Evolutionary conservation across 257 asterid genomes (phyloP), one percentile per base, ranked within the genome.

Genomic region (Echium plantagineum): DNA sequence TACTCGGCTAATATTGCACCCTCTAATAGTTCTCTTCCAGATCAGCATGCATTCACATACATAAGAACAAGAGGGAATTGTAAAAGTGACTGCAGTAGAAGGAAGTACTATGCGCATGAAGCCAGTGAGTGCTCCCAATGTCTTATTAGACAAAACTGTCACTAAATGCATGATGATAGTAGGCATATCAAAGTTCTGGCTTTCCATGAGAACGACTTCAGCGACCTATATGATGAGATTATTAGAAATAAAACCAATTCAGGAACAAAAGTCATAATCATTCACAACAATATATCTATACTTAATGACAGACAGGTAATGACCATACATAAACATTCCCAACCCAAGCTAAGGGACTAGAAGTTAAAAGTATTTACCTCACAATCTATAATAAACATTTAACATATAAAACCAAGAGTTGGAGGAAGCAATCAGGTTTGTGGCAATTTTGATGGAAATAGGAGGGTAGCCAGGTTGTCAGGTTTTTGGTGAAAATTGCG

Each of bases 161-260:
- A 86, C 81, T 80, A 80, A 66, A 65, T 81, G 85, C 76, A 84
- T 67, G 24, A 86, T 28, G 66, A 77, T 46, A 60, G 49, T 42
- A 42, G 94, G 74, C 66, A 77, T 73, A 79, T 84, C 91, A 70
- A 80, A 79, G 73, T 68, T 80, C 20, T 77, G 79, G 24, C 75
- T 85, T 75, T 84, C 91, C 69, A 66, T 81, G 57, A 82, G 80
- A 69, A 84, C 77, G 72, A 75, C 85, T 60, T 86, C 97, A 77
- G 94, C 81, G 72, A 86, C 87, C 97, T 89, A 78, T 70, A 78
- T 57, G 66, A 48, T 62, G 52, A 68, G 52, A 51, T 18, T 52
- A 69, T 55, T 65, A 18, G 78, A 60, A 58, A 52, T 52, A 21
- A 70, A 62, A 62, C 12, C 15, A 22, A 21, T 12, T 18, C 7